phyloP scores from a whole-genome alignment of 169 alveolate species.

The Neospora caninum region DNA sequence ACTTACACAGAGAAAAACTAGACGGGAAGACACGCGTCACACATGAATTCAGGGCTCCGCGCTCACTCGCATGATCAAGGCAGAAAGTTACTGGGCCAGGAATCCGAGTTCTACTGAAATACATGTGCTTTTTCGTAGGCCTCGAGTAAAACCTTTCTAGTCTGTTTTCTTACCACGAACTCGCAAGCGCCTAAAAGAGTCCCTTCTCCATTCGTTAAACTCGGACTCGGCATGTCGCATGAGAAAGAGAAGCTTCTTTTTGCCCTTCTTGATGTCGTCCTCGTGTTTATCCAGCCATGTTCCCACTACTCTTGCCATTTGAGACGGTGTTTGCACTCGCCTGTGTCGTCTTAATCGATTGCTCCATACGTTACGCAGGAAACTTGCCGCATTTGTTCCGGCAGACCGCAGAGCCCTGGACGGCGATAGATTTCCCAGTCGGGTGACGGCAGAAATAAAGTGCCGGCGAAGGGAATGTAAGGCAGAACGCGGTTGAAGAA shows the following conservation, averaged over 20 bases:
- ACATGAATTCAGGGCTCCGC: too few species aligned
- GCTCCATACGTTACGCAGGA: neutral
- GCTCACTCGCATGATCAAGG: too few species aligned
- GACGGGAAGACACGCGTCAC: too few species aligned
- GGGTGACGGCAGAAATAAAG: neutral
- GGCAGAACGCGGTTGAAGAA: too few species aligned
- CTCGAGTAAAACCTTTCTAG: neutral
- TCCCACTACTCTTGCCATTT: neutral
- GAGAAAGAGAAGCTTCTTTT: conserved; percentile 43
- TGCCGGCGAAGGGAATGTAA: neutral
- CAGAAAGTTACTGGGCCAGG: too few species aligned
- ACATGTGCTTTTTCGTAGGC: neutral
- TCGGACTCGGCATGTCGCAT: conserved; percentile 67
- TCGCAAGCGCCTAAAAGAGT: conserved; percentile 33
- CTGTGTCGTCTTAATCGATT: neutral
- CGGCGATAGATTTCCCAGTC: neutral
- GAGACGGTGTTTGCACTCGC: neutral
- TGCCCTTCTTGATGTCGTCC: neutral
- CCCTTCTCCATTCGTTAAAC: conserved; percentile 61
- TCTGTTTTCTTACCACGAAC: conserved; percentile 7
- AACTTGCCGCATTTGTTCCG: neutral
- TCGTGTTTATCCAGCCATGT: neutral
- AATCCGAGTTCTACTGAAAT: too few species aligned
- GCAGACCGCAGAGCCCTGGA: neutral
- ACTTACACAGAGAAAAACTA: too few species aligned